Evolutionary conservation across 1,139 yeast species (phyloP), one percentile per base, ranked within the genome.

Genomic region (Lodderomyces oxycetoniae): DNA sequence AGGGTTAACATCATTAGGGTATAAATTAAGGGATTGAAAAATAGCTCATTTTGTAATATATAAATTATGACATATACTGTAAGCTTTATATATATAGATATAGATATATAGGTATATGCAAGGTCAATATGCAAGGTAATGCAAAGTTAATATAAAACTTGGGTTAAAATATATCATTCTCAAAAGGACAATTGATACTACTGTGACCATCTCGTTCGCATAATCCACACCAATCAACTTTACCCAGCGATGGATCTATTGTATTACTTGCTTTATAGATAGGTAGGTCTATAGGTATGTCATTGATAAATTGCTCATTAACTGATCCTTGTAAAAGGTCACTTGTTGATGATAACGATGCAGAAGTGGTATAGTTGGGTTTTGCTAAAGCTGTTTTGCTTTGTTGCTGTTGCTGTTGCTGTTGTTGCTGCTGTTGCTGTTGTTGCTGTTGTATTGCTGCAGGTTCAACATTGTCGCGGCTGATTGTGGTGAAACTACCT

Each of bases 151-250:
- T n/a, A n/a, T n/a, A n/a, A n/a, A n/a, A n/a, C n/a, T n/a, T n/a
- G n/a, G n/a, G n/a, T 27, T 31, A 41, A 30, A 41, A 43, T n/a
- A 43, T 40, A 28, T 77, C 82, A 43, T 75, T 76, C 48, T 84
- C 95, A 50, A 74, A 86, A 0, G 96, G 96, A 59, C 97, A 89
- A 38, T 86, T 86, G 29, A 79, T 66, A 44, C 93, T 81, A 37
- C 78, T 82, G 52, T 89, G 97, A 1, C 97, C 97, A 34, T 77
- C 80, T 37, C 87, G 64, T 56, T 89, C 97, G 60, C 97, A 89
- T 34, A 87, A 66, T 0, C 95, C 95, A 61, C 97, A 89, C 95
- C 96, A 89, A 46, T 77, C 70, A 15, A 62, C 64, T 32, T 87
- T 70, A 1, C 96, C 96, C 1, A 76, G 76, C 4, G 89, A 70